Base-by-base conservation (phyloP, 2,329 filamentous ascomycete species). In the Hortaea werneckii region DNA sequence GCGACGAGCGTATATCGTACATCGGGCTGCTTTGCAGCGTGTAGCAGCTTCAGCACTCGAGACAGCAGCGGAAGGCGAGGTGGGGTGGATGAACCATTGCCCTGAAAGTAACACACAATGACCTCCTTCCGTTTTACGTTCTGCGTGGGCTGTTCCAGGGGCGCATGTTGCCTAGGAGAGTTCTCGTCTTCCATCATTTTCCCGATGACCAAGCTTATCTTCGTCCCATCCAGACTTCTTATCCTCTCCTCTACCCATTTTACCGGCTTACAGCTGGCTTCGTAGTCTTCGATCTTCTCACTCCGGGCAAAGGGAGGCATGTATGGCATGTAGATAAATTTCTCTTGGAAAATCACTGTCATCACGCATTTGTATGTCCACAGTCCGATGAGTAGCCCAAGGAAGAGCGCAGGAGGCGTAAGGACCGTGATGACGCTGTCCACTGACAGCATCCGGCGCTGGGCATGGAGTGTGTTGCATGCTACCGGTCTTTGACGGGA, bases 311-410 rank as follows among this genome's bases (percentile, higher is more conserved):
- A 83, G 2, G 84, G 84, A 12, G 84, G 83, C 42, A 88, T 66
- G 40, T 82, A 83, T 0, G 85, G 83, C 69, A 87, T 87, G 65
- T 88, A 89, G 48, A 89, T 83, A 59, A 89, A 86, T 59, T 83
- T 82, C 58, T 89, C 86, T 65, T 89, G 85, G 60, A 88, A 84
- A 4, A 84, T 54, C 28, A 90, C 71, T 67, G 88, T 78, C 79
- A 87, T 85, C 44, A 79, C 64, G 58, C 83, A 87, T 63, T 78
- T 78, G 64, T 75, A 76, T 1, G 67, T 63, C 74, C 74, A 89
- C 10, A 89, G 68, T 3, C 73, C 73, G 12, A 85, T 56, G 4
- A 85, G 70, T 32, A 89, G 70, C 1, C 82, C 79, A 10, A 70
- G 62, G 58, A 87, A 88, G 38, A 86, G 69, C 5, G 76, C 58